Base-by-base conservation (phyloP, 768 basidiomycete species). In the Tricholoma hemisulphureum region DNA sequence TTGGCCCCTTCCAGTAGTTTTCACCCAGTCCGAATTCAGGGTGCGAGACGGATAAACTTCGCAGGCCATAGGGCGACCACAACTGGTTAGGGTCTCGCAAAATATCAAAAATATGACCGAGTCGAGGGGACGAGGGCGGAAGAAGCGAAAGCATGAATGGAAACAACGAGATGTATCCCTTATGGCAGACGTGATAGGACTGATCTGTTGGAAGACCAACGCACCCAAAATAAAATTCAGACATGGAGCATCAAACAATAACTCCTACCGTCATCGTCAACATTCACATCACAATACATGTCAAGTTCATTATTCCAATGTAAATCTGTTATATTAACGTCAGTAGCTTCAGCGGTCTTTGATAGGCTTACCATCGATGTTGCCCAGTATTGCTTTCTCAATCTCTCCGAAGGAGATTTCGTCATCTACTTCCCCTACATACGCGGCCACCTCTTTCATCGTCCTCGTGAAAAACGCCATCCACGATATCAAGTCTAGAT, bases 1-100 rank as follows among this genome's bases (percentile, higher is more conserved):
- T 89, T 2, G 95, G 92, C 1, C 96, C 95, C 65, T 88, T 89
- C 95, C 95, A 98, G 72, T 98, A 98, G 74, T 98, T 92, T 73
- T 98, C 95, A 48, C 89, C 96, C 64, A 84, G 76, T 13, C 95
- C 95, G 65, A 94, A 98, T 50, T 91, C 83, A n/a, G 89, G 85
- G 67, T 98, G 93, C 18, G 86, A 84, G n/a, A 82, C 86, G 6
- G 91, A 93, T 53, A 98, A 74, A 61, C 93, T 95, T 26, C 95
- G 88, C 32, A 98, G 75, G 24, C 96, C 95, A 68, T 86, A 95
- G 1, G 84, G 80, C 2, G 94, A 96, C 96, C 96, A 98, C 29
- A 98, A 82, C 60, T 94, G 90, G 26, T 86, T 75, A 0, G 93
- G 91, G 69, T 93, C 88, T 14, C 74, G 81, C 28, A 98, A 76